Percentiles rank a stretch among this genome's conserved stretches.
Evolutionary conservation across 2,329 filamentous ascomycete genomes (phyloP).

Genomic region (Blastomyces parvus): DNA sequence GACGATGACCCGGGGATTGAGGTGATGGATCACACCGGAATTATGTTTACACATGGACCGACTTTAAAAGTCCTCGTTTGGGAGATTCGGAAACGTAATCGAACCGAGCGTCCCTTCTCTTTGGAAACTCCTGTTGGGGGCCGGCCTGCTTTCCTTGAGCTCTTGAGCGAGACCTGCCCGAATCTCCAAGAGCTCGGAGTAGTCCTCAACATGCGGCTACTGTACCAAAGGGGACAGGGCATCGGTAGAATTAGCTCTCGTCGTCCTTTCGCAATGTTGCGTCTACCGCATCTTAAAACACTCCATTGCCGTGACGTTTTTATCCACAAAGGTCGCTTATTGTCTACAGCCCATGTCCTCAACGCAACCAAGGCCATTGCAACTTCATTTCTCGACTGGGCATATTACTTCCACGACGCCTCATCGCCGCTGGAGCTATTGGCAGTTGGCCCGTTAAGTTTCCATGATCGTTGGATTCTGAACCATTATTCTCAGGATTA

Average conservation of each 20-base stretch:
- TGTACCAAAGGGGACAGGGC: not conserved
- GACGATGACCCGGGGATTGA: not conserved
- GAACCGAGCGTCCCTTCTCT: not conserved
- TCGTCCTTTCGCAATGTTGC: not conserved
- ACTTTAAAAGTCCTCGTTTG: slow-evolving; percentile 7
- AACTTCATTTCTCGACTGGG: slow-evolving; percentile 6
- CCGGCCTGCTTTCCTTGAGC: not conserved
- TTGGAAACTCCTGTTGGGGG: not conserved
- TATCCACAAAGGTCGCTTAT: not conserved
- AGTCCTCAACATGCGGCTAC: slow-evolving; percentile 3
- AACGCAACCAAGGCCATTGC: not conserved
- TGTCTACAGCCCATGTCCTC: not conserved
- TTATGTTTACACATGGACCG: slow-evolving; percentile 1
- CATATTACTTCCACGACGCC: not conserved
- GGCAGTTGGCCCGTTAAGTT: not conserved
- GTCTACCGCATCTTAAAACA: slow-evolving; percentile 6
- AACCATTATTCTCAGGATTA: not conserved
- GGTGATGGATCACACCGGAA: not conserved
- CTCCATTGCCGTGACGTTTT: slow-evolving; percentile 2
- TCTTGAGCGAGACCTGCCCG: not conserved
- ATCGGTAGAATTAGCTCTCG: not conserved
- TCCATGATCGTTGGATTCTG: slow-evolving; percentile 3
- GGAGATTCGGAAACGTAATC: slow-evolving; percentile 1
- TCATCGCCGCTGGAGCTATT: not conserved
- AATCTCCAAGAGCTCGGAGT: slow-evolving; percentile 6